Conservation (phyloP, 2,329 filamentous ascomycete genomes). For the Lithohypha guttulata region DNA sequence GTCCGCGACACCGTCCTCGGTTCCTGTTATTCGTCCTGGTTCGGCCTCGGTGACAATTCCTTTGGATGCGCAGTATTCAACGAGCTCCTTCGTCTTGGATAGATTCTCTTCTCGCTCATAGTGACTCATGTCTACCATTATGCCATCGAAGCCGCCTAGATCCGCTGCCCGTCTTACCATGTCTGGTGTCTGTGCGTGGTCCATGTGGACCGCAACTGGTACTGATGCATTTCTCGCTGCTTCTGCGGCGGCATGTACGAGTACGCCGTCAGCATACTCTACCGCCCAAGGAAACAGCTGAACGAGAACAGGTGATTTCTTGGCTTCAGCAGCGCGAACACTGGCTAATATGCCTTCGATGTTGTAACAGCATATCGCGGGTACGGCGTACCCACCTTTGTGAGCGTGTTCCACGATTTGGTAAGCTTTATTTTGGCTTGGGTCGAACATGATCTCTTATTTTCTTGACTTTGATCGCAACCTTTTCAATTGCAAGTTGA, state of each 20-base stretch:
- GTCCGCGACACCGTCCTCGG: slow-evolving; percentile 65
- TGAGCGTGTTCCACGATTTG: slow-evolving; percentile 23
- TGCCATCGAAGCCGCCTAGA: slow-evolving; percentile 55
- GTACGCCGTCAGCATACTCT: slow-evolving; percentile 49
- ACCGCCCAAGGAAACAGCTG: slow-evolving; percentile 67
- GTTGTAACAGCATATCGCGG: slow-evolving; percentile 41
- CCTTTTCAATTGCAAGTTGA: too few species aligned
- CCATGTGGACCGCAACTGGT: slow-evolving; percentile 54
- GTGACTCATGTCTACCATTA: slow-evolving; percentile 71
- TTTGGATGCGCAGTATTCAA: slow-evolving; percentile 51
- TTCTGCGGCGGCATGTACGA: slow-evolving; percentile 46
- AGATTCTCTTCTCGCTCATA: slow-evolving; percentile 62
- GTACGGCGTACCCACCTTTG: slow-evolving; percentile 18
- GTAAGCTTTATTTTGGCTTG: slow-evolving; percentile 21
- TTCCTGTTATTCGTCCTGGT: slow-evolving; percentile 59
- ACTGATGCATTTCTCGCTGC: slow-evolving; percentile 48
- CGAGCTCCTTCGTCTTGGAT: slow-evolving; percentile 50
- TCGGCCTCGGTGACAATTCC: slow-evolving; percentile 62
- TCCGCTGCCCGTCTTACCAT: slow-evolving; percentile 52
- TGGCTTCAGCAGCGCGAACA: slow-evolving; percentile 57
- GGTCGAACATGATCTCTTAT: slow-evolving; percentile 4
- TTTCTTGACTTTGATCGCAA: too few species aligned
- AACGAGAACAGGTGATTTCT: slow-evolving; percentile 57
- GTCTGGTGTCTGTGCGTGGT: slow-evolving; percentile 54
- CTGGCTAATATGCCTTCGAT: slow-evolving; percentile 60